Percentiles rank a stretch among this genome's conserved stretches.
These are phyloP conservation scores for Xerophyta viscosa DNA, from an alignment of 106 monocot genomes.

Conservation along the genomic window DNA sequence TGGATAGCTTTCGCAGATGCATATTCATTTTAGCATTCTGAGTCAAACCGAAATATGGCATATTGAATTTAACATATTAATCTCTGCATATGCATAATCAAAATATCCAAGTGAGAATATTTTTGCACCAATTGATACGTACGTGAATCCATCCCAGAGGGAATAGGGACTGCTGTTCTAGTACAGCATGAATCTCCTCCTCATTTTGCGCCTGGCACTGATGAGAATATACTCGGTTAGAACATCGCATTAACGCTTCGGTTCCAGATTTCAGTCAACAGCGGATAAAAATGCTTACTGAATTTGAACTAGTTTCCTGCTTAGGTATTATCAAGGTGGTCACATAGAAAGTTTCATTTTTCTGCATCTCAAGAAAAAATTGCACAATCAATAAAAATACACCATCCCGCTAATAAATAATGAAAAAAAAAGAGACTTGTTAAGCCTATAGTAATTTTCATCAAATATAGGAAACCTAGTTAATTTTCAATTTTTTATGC, in stretches of 20 bases:
- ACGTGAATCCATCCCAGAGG: conserved; percentile 98
- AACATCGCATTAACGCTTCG: background rate
- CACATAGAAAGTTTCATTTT: conserved; percentile 60
- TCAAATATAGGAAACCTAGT: too few species aligned
- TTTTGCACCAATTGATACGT: conserved; percentile 15
- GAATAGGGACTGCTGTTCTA: conserved; percentile 57
- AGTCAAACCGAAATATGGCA: too few species aligned
- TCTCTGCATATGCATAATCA: too few species aligned
- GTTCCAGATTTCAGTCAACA: too few species aligned
- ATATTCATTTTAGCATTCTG: too few species aligned
- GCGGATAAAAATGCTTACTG: too few species aligned
- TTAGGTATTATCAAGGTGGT: conserved; percentile 86
- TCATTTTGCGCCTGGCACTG: conserved; percentile 91
- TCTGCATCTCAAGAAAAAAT: conserved; percentile 34
- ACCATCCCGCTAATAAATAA: background rate
- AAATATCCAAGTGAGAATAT: too few species aligned
- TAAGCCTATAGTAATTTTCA: too few species aligned
- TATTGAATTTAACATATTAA: too few species aligned
- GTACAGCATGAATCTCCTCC: conserved; percentile 80
- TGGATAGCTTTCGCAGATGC: too few species aligned
- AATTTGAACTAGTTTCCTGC: conserved; percentile 77
- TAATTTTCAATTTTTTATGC: background rate
- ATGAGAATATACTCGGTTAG: background rate
- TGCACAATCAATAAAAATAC: background rate
- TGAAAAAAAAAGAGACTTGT: background rate